Base-by-base conservation (phyloP, 2,329 filamentous ascomycete species). In the Fusarium denticulatum region DNA sequence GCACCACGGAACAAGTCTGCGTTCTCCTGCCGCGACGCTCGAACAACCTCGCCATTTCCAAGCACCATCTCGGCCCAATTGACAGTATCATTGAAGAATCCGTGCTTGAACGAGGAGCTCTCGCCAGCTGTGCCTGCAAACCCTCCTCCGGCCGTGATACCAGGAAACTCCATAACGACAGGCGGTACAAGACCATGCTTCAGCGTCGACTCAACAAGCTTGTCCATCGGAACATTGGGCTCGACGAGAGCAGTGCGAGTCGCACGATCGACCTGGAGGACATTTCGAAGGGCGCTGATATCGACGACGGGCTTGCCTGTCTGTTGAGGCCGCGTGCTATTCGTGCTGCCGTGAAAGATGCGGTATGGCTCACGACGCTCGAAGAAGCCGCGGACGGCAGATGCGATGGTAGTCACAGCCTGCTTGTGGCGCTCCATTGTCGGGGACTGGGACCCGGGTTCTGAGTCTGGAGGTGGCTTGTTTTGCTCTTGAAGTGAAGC, bases 311-410 rank as follows among this genome's bases (percentile, higher is more conserved):
- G 88, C 77, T 86, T 85, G 24, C 81, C 79, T 39, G 81, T 82
- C 46, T 85, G 85, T 39, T 84, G 82, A 14, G 86, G 86, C 18
- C 93, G 90, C 39, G 93, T 95, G 80, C 90, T 93, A 82, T 94
- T 94, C 18, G 93, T 94, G 2, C 91, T 90, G 67, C 93, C 93
- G 81, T 95, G 93, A 75, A 90, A 93, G 78, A 95, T 92, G 24
- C 92, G 88, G 81, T 93, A 95, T 7, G 91, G 88, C 79, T 84
- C 80, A 60, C 83, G 80, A 16, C 75, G 78, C 16, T 81, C 77
- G 59, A 85, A 79, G 76, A 89, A 88, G 13, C 83, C 77, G 70
- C 80, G 80, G 49, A 88, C 82, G 34, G 83, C 81, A 42, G 79
- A 77, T 5, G 86, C 82, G 53, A 89, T 84, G 58, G 79, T 76